phyloP scores from a whole-genome alignment of 257 asterid species.

The Jacaranda copaia region DNA sequence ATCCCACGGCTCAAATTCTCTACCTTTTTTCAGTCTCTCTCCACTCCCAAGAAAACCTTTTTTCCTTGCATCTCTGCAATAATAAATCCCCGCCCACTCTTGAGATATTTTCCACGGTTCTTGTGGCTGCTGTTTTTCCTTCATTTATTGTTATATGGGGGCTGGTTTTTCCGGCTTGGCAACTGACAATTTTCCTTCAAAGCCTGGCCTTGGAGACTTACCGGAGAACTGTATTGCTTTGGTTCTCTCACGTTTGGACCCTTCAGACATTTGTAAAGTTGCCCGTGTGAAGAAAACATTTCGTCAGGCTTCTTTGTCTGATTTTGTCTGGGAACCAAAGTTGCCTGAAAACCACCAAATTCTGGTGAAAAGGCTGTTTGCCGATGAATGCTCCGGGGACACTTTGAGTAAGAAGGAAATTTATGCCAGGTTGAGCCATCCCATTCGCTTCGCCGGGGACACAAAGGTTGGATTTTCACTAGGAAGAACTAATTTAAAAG shows the following conservation, averaged over 20 bases:
- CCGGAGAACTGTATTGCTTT: conserved; percentile 67
- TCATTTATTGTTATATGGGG: conserved; percentile 43
- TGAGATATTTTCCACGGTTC: background rate
- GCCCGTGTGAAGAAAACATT: conserved; percentile 47
- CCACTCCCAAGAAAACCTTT: too few relatives aligned
- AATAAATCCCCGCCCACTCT: background rate
- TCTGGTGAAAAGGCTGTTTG: conserved; percentile 42
- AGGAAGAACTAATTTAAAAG: too few relatives aligned
- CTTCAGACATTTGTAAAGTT: conserved; percentile 50
- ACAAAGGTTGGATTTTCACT: conserved; percentile 43
- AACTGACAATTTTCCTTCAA: background rate
- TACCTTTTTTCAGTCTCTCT: background rate
- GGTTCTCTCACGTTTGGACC: conserved; percentile 44
- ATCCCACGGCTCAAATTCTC: background rate
- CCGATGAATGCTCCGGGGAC: background rate
- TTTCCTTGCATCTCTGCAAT: background rate
- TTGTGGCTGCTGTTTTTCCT: background rate
- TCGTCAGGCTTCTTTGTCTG: conserved; percentile 55
- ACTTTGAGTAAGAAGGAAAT: conserved; percentile 49
- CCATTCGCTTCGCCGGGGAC: conserved; percentile 43
- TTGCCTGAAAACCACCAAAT: conserved; percentile 54
- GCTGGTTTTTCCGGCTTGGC: conserved; percentile 40
- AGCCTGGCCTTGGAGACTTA: conserved; percentile 48
- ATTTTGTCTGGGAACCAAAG: conserved; percentile 55
- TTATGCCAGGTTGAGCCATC: conserved; percentile 45